phyloP scores from a whole-genome alignment of 768 basidiomycete genomes.

The Rhodosporidiobolus odoratus region DNA sequence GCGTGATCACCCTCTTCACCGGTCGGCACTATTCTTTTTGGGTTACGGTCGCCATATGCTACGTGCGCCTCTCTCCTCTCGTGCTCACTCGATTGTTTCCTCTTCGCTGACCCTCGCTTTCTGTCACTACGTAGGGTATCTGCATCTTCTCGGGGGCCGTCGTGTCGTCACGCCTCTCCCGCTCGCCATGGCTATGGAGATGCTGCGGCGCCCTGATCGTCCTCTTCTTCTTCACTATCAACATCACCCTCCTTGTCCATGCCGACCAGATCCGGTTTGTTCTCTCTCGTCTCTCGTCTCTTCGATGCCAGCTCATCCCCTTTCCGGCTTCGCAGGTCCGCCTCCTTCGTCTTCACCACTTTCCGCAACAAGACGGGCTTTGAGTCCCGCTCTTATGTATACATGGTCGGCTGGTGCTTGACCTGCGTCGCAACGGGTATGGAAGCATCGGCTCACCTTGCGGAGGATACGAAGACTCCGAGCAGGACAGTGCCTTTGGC shows the following conservation, averaged over 20 bases:
- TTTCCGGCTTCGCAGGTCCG: constrained; percentile 16
- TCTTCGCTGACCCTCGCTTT: neutral
- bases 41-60: constrained; percentile 32
- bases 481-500: constrained; percentile 48
- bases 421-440: constrained; percentile 48
- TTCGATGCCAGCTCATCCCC: neutral
- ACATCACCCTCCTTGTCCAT: constrained; percentile 29
- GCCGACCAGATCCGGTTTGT: constrained; percentile 20
- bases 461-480: constrained; percentile 49
- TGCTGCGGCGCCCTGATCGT: constrained; percentile 27
- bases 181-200: constrained; percentile 40
- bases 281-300: neutral
- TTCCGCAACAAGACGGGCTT: constrained; percentile 40
- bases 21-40: constrained; percentile 27
- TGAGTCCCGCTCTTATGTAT: constrained; percentile 44
- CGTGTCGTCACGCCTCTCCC: constrained; percentile 27
- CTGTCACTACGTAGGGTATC: constrained; percentile 17
- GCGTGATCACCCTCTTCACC: constrained; percentile 33
- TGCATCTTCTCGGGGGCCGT: constrained; percentile 25
- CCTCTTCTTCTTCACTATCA: constrained; percentile 32
- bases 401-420: constrained; percentile 47
- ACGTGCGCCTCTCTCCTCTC: constrained; percentile 11
- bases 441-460: constrained; percentile 49
- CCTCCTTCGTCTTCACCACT: constrained; percentile 36
- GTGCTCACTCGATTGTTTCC: neutral